These are phyloP conservation scores for Pseudopithomyces chartarum DNA, from an alignment of 2,329 filamentous ascomycete genomes.

Conservation along the genomic window DNA sequence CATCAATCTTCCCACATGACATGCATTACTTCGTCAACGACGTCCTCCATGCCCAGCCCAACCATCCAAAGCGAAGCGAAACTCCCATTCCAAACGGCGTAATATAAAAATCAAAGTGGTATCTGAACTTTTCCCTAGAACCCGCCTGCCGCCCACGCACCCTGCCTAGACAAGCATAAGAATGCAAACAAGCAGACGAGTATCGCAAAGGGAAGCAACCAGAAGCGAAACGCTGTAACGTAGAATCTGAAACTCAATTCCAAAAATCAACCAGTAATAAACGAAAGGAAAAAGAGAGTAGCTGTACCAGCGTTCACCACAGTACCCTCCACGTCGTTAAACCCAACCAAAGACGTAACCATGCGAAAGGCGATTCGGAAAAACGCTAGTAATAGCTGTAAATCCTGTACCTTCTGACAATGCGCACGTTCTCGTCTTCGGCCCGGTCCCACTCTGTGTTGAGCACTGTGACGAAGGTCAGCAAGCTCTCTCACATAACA, in stretches of 20 bases:
- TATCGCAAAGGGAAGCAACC: constrained; percentile 1
- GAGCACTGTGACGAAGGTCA: constrained; percentile 14
- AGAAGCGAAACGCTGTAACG: constrained; percentile 17
- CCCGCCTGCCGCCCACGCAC: constrained; percentile 5
- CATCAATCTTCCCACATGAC: background rate
- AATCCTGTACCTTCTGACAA: constrained; percentile 11
- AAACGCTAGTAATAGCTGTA: constrained; percentile 1
- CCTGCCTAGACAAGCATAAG: constrained; percentile 8
- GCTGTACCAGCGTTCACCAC: background rate
- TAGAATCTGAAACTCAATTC: constrained; percentile 31
- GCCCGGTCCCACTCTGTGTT: constrained; percentile 9
- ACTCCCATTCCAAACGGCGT: constrained; percentile 6
- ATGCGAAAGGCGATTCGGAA: background rate
- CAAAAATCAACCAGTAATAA: constrained; percentile 21
- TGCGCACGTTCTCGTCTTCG: constrained; percentile 11
- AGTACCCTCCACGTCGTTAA: background rate
- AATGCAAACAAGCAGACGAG: background rate
- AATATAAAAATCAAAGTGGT: constrained; percentile 15
- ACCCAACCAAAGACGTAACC: background rate
- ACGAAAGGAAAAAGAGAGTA: background rate
- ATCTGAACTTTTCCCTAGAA: constrained; percentile 26
- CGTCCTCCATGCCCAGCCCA: background rate
- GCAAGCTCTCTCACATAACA: constrained; percentile 12
- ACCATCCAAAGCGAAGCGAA: background rate
- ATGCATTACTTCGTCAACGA: background rate